Base-by-base conservation (phyloP, 2,329 filamentous ascomycete species). In the Aspergillus transmontanensis region DNA sequence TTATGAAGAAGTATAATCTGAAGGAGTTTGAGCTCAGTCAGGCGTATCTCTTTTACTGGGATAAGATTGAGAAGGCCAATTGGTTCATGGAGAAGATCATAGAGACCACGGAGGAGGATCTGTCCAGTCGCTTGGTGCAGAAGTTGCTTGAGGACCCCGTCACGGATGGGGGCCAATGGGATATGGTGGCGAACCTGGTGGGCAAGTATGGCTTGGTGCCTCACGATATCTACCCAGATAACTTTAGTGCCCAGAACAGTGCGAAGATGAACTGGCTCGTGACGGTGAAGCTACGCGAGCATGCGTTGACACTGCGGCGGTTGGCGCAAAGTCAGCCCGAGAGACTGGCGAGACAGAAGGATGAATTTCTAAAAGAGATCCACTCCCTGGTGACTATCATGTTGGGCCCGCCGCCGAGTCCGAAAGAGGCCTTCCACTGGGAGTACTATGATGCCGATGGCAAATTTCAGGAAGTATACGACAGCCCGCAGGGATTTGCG, bases 41-140 rank as follows among this genome's bases (percentile, higher is more conserved):
- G 78, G 84, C 89, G 1, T 96, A 96, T 72, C 85, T 96, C 4
- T 96, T 94, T 81, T 96, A 93, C 84, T 96, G 91, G 90, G 93
- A 97, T 77, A 96, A 96, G 81, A 86, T 96, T 23, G 93, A 97
- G 78, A 96, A 96, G 78, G 85, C 90, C 10, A 96, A 96, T 77
- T 96, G 87, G 82, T 96, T 96, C 80, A 85, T 96, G 21, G 92
- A 96, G 78, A 90, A 91, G 72, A 87, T 94, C 64, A 86, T 96
- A 60, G 88, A 92, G 66, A 96, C 93, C 0, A 85, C 87, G 0
- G 81, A 82, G 58, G 85, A 93, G 70, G 87, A 89, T 39, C 83
- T 96, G 1, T 91, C 94, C 68, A 85, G 88, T 26, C 82, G 93
- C 11, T 79, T 96, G 4, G 84, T 96, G 3, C 89, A 93, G 74